These are phyloP conservation scores for Wickerhamomyces sp. DNA, from an alignment of 1,139 yeast genomes.

Conservation along the genomic window DNA sequence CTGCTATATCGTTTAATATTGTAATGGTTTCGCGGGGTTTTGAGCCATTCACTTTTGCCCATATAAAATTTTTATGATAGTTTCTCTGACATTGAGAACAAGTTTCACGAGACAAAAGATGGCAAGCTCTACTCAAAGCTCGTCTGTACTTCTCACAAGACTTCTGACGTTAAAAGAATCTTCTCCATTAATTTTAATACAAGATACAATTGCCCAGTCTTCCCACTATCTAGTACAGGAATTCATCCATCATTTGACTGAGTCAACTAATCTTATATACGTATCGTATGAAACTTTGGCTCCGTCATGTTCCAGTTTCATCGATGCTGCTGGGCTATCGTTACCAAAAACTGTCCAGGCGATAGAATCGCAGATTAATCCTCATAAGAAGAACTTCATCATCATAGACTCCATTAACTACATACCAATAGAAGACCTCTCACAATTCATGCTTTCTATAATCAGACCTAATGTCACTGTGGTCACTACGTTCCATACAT, in stretches of 20 bases:
- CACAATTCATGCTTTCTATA: slow-evolving; percentile 49
- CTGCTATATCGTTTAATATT: background rate
- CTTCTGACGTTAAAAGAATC: slow-evolving; percentile 63
- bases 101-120: slow-evolving; percentile 16
- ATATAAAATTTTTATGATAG: too few relatives aligned
- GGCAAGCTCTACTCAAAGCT: slow-evolving; percentile 43
- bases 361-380: slow-evolving; percentile 25
- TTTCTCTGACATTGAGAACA: too few relatives aligned
- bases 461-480: slow-evolving; percentile 52
- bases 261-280: slow-evolving; percentile 36
- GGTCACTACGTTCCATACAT: slow-evolving; percentile 58
- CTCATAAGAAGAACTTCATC: slow-evolving; percentile 20
- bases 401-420: slow-evolving; percentile 71
- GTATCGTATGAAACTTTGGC: slow-evolving; percentile 61
- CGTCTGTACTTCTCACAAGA: slow-evolving; percentile 56
- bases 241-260: slow-evolving; percentile 39
- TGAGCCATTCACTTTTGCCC: too few relatives aligned
- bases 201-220: slow-evolving; percentile 71
- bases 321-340: slow-evolving; percentile 39
- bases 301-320: slow-evolving; percentile 42
- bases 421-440: slow-evolving; percentile 41
- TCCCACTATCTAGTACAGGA: slow-evolving; percentile 54
- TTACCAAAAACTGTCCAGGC: slow-evolving; percentile 25
- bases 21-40: background rate
- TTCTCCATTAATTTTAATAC: slow-evolving; percentile 65